Evolutionary conservation across 805 yeast species (phyloP).

Genomic region (Metschnikowia aberdeeniae): DNA sequence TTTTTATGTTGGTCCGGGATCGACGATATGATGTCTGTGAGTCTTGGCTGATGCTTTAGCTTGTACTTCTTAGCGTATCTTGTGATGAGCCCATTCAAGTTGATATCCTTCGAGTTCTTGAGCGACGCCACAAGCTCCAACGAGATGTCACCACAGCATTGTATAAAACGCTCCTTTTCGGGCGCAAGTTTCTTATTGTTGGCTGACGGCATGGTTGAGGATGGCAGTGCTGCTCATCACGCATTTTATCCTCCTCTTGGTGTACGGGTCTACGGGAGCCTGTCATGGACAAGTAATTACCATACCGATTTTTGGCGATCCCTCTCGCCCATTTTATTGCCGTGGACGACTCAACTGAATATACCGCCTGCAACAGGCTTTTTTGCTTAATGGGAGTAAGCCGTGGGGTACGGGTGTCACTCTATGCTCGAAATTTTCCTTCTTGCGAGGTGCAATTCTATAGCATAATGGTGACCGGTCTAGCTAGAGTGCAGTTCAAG

Average conservation of each 20-base stretch:
- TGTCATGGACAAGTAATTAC: not conserved
- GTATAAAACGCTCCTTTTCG: constrained; percentile 88
- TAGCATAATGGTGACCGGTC: not conserved
- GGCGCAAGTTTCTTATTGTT: constrained; percentile 60
- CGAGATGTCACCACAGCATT: constrained; percentile 90
- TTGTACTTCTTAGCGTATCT: constrained; percentile 86
- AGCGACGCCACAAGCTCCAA: constrained; percentile 77
- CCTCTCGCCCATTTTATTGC: no score
- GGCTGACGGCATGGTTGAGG: constrained; percentile 30
- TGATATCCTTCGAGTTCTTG: constrained; percentile 71
- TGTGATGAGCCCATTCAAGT: constrained; percentile 84
- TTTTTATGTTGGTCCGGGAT: constrained; percentile 95
- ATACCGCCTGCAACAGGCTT: not conserved
- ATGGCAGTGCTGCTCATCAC: constrained; percentile 2
- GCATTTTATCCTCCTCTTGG: not conserved
- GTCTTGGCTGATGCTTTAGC: constrained; percentile 85
- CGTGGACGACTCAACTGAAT: no score
- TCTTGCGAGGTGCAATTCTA: constrained; percentile 1
- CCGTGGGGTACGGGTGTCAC: constrained; percentile 1
- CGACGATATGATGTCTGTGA: constrained; percentile 90
- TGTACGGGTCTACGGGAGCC: constrained; percentile 5
- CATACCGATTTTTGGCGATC: not conserved
- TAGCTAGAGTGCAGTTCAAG: constrained; percentile 1
- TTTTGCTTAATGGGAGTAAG: not conserved
- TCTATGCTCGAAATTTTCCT: constrained; percentile 1